Percentiles rank a stretch among this genome's conserved stretches.
Evolutionary conservation across 768 basidiomycete species (phyloP).

Genomic region (Rhizopogon rudus): DNA sequence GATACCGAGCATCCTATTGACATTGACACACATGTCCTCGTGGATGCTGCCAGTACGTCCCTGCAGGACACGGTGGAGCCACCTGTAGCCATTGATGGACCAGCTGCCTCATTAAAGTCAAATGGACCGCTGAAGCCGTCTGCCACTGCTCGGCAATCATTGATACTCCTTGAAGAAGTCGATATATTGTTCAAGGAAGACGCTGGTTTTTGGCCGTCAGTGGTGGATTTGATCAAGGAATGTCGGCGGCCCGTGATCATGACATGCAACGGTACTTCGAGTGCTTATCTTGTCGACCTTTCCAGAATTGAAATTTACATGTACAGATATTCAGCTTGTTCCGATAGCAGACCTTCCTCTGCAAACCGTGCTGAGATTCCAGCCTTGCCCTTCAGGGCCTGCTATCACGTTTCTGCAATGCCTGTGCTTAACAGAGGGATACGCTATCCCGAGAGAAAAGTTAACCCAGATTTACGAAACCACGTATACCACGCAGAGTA

Average conservation of each 20-base stretch:
- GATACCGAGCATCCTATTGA: constrained; percentile 10
- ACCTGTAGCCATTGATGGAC: background rate
- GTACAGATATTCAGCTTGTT: constrained; percentile 64
- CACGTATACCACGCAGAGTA: constrained; percentile 17
- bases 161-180: constrained; percentile 92
- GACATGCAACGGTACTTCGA: constrained; percentile 82
- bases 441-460: constrained; percentile 34
- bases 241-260: constrained; percentile 87
- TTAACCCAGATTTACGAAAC: constrained; percentile 44
- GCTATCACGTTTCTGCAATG: constrained; percentile 67
- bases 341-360: constrained; percentile 73
- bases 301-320: background rate
- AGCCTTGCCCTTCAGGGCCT: constrained; percentile 47
- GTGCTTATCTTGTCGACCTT: background rate
- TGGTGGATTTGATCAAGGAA: constrained; percentile 75
- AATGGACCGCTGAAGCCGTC: constrained; percentile 1
- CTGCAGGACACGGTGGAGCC: constrained; percentile 1
- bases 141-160: constrained; percentile 61
- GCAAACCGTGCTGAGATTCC: constrained; percentile 65
- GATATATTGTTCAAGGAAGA: constrained; percentile 92
- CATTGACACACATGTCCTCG: constrained; percentile 1
- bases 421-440: constrained; percentile 55
- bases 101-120: background rate
- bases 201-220: constrained; percentile 77
- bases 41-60: constrained; percentile 2